Conservation (phyloP, 495 filamentous ascomycete genomes). For the Tuber melanosporum region DNA sequence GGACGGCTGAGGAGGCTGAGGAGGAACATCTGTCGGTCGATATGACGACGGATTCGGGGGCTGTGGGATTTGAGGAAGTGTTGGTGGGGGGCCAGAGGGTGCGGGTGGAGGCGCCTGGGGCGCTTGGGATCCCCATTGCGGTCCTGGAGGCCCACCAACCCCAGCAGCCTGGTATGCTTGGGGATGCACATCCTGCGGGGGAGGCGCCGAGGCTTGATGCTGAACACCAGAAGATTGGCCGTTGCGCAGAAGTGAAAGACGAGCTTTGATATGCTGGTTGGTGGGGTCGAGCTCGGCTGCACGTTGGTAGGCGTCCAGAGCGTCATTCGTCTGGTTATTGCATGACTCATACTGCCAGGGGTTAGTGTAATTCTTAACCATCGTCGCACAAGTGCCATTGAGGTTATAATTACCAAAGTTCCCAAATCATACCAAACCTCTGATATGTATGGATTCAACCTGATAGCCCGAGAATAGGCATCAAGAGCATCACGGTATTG, state of each 20-base stretch:
- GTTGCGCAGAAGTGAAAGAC: conserved; percentile 74
- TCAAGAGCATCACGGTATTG: conserved; percentile 98
- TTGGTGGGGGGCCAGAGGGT: conserved; percentile 53
- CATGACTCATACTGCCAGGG: conserved; percentile 80
- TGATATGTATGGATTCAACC: conserved; percentile 96
- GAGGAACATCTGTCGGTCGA: conserved; percentile 66
- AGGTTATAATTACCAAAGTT: conserved; percentile 68
- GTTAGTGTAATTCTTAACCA: conserved; percentile 33
- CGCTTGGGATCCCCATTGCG: conserved; percentile 73
- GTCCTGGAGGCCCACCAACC: conserved; percentile 61
- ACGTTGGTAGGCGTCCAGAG: conserved; percentile 88
- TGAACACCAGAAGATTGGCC: conserved; percentile 66
- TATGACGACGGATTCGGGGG: conserved; percentile 60
- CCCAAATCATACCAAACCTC: conserved; percentile 99
- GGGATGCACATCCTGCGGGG: conserved; percentile 76
- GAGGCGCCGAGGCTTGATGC: conserved; percentile 59
- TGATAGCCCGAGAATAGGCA: conserved; percentile 96
- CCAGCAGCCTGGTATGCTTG: conserved; percentile 73
- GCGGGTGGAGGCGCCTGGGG: conserved; percentile 50
- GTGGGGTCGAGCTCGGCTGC: conserved; percentile 88
- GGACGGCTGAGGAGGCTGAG: conserved; percentile 60
- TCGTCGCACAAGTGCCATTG: conserved; percentile 8
- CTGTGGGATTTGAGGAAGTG: conserved; percentile 69
- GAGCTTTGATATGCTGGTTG: conserved; percentile 94
- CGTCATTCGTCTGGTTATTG: conserved; percentile 97